Conservation (phyloP, 768 basidiomycete genomes). For the Psilocybe cubensis region DNA sequence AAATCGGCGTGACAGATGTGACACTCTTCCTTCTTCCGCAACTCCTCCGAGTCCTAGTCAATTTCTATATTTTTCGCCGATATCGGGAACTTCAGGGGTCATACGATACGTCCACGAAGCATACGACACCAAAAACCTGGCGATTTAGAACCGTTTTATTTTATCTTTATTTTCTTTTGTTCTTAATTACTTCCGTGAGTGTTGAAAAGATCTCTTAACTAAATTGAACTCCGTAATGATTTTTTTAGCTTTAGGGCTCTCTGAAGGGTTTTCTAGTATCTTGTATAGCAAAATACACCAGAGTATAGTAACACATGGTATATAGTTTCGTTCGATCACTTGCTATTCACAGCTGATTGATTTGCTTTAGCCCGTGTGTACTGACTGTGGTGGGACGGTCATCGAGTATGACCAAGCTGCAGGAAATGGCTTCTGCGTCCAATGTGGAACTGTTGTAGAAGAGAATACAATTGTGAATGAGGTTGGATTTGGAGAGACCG, state of each 20-base stretch:
- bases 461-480: conserved; percentile 95
- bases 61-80: neutral
- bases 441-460: conserved; percentile 90
- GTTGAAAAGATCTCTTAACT: too few species aligned
- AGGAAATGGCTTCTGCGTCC: conserved; percentile 83
- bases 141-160: conserved; percentile 6
- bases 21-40: neutral
- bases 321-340: neutral
- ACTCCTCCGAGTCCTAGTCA: neutral
- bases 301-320: neutral
- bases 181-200: conserved; percentile 2
- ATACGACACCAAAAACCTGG: neutral
- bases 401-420: conserved; percentile 87
- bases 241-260: too few species aligned
- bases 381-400: conserved; percentile 79
- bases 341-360: too few species aligned
- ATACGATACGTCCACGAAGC: too few species aligned
- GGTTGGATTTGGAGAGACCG: conserved; percentile 93
- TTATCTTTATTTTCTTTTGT: conserved; percentile 19
- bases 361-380: conserved; percentile 70
- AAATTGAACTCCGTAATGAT: too few species aligned
- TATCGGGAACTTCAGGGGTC: too few species aligned
- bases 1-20: conserved; percentile 3
- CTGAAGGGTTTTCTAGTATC: neutral
- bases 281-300: neutral